These are phyloP conservation scores for Neurospora sublineolata DNA, from an alignment of 495 filamentous ascomycete species.

Conservation along the genomic window DNA sequence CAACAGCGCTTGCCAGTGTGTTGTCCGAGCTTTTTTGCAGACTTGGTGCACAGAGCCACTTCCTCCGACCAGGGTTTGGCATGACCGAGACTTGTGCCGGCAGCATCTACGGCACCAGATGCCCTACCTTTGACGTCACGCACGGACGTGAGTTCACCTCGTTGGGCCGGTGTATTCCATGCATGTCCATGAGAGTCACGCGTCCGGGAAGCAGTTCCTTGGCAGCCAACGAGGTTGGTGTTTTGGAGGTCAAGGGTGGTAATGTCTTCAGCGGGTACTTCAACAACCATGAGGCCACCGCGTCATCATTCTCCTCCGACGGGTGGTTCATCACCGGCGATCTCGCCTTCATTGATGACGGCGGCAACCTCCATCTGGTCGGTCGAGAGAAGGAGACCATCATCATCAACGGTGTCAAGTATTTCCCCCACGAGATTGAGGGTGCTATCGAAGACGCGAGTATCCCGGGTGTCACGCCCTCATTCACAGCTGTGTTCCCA, in stretches of 20 bases:
- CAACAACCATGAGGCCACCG: slow-evolving; percentile 44
- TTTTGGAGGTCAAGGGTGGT: slow-evolving; percentile 20
- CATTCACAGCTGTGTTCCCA: slow-evolving; percentile 22
- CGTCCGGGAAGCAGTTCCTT: slow-evolving; percentile 12
- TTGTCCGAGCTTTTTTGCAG: slow-evolving; percentile 20
- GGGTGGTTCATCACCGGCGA: slow-evolving; percentile 65
- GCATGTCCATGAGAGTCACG: slow-evolving; percentile 32
- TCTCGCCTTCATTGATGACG: slow-evolving; percentile 33
- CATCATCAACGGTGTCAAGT: slow-evolving; percentile 45
- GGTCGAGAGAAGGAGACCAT: slow-evolving; percentile 50
- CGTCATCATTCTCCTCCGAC: slow-evolving; percentile 43
- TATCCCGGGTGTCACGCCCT: slow-evolving; percentile 16
- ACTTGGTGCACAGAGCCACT: slow-evolving; percentile 24
- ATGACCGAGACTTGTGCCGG: slow-evolving; percentile 50
- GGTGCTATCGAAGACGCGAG: slow-evolving; percentile 27
- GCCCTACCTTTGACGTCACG: slow-evolving; percentile 24
- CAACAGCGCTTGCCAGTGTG: slow-evolving; percentile 10
- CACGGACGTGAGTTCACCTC: slow-evolving; percentile 21
- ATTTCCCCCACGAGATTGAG: slow-evolving; percentile 31
- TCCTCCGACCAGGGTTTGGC: slow-evolving; percentile 39
- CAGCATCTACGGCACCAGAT: slow-evolving; percentile 27
- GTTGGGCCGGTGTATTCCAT: slow-evolving; percentile 29
- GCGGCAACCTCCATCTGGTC: slow-evolving; percentile 42
- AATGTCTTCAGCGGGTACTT: slow-evolving; percentile 51
- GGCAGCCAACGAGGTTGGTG: slow-evolving; percentile 8